phyloP scores from a whole-genome alignment of 805 yeast species.

The Barnettozyma wickerhamii region DNA sequence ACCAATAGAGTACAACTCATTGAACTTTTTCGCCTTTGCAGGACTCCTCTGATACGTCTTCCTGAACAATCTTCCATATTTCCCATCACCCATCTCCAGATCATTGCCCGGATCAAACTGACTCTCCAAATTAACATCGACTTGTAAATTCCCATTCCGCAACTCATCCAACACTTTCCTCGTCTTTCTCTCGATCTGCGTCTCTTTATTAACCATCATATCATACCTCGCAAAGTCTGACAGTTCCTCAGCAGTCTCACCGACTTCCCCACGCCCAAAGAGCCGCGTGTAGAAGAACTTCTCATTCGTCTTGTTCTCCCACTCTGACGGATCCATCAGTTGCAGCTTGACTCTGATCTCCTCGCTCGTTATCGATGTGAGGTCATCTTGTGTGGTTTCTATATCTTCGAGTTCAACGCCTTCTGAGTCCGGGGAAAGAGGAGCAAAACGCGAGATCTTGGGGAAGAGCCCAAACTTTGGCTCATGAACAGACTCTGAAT shows the following conservation, averaged over 20 bases:
- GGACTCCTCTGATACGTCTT: neutral
- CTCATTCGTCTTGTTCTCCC: conserved; percentile 22
- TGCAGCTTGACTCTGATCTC: conserved; percentile 14
- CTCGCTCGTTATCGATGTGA: conserved; percentile 12
- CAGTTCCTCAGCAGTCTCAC: conserved; percentile 7
- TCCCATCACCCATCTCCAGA: neutral
- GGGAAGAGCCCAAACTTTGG: conserved; percentile 12
- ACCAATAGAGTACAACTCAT: conserved; percentile 1
- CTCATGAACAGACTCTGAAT: too few species aligned
- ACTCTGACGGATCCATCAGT: conserved; percentile 14
- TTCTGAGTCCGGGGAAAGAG: neutral
- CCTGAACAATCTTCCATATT: neutral
- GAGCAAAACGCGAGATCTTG: conserved; percentile 10
- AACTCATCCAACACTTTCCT: conserved; percentile 15
- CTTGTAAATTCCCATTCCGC: conserved; percentile 17
- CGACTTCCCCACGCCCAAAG: conserved; percentile 10
- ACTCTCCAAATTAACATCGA: conserved; percentile 18
- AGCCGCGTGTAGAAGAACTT: conserved; percentile 27
- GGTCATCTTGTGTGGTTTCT: conserved; percentile 5
- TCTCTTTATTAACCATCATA: conserved; percentile 30
- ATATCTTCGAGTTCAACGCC: conserved; percentile 10
- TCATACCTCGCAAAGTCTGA: conserved; percentile 33
- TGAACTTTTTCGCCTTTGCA: neutral
- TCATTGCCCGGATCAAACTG: conserved; percentile 25
- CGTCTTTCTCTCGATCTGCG: conserved; percentile 26